Evolutionary conservation across 1,139 yeast genomes (phyloP), one percentile per base, ranked within the genome.

Genomic region (Geotrichum candidum): DNA sequence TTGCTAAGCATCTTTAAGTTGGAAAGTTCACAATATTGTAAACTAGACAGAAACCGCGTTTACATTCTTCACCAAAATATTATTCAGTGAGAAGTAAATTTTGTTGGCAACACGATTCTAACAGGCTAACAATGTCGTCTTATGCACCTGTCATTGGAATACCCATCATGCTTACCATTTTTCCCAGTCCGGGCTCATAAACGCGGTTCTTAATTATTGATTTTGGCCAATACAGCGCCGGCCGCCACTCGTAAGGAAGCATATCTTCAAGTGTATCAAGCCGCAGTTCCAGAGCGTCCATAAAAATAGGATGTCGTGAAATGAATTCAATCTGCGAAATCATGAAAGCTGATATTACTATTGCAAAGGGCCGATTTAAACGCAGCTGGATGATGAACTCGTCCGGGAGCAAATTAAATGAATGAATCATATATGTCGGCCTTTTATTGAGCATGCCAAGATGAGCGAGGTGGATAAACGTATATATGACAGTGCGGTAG

Each of bases 141-240:
- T 38, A 38, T n/a, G 15, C 15, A 10, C 6, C n/a, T 15, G 45
- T 13, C 45, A 38, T 38, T 27, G 57, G 57, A 27, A 55, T 29
- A 22, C 57, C 57, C 57, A 55, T 55, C 22, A 45, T 46, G n/a
- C 18, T 29, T 7, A 55, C 15, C 33, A 55, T 11, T 23, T 22
- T 29, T 29, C 53, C 57, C 13, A 60, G 46, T 3, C 59, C 59
- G 4, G 18, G 18, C 46, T 60, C 57, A 25, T 45, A 53, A 6
- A 56, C 45, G 10, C 57, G 35, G n/a, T 53, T 46, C 41, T 46
- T 38, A n/a, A 60, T 6, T 3, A 53, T 56, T n/a, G 33, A 33
- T 45, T 53, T 41, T 3, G 61, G 59, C 62, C 62, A 60, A 38
- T 60, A 60, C 27, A 60, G 9, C 6, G 59, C 59, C 3, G 59